Evolutionary conservation across 192 early-diverging fungal species (phyloP).

Genomic region (Piromyces finnis): DNA sequence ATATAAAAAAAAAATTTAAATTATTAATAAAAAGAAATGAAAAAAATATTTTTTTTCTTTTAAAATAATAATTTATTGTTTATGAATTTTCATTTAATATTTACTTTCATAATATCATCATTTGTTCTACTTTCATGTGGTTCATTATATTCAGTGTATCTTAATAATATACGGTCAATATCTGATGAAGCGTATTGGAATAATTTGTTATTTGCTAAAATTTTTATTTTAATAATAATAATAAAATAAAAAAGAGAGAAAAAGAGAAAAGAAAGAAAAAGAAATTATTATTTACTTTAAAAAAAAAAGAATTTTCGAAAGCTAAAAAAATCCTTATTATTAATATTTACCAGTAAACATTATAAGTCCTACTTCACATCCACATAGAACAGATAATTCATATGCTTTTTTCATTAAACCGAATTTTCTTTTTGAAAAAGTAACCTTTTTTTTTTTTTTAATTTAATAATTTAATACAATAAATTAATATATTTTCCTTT

Average conservation of each 20-base stretch:
- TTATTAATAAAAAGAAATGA: too few relatives aligned
- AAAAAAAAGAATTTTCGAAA: too few relatives aligned
- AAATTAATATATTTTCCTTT: neutral
- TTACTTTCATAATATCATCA: conserved; percentile 4
- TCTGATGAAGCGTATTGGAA: conserved; percentile 85
- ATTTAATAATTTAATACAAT: neutral
- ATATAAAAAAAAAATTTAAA: too few relatives aligned
- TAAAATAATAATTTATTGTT: too few relatives aligned
- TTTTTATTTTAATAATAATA: too few relatives aligned
- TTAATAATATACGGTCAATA: conserved; percentile 79
- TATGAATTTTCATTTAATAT: too few relatives aligned
- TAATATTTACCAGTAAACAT: conserved; percentile 56
- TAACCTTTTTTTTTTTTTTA: conserved; percentile 32
- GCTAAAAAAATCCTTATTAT: too few relatives aligned
- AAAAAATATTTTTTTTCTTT: too few relatives aligned
- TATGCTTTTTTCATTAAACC: conserved; percentile 95
- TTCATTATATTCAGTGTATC: conserved; percentile 54
- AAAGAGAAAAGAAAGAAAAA: too few relatives aligned
- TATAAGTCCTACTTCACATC: conserved; percentile 84
- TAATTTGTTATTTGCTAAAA: conserved; percentile 62
- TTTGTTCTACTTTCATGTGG: conserved; percentile 39
- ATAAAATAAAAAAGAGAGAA: too few relatives aligned
- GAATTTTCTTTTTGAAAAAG: conserved; percentile 83
- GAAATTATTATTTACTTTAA: too few relatives aligned
- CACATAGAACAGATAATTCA: conserved; percentile 84